Evolutionary conservation across 2,329 filamentous ascomycete species (phyloP), one percentile per base, ranked within the genome.

Genomic region (Arthroderma sp.): DNA sequence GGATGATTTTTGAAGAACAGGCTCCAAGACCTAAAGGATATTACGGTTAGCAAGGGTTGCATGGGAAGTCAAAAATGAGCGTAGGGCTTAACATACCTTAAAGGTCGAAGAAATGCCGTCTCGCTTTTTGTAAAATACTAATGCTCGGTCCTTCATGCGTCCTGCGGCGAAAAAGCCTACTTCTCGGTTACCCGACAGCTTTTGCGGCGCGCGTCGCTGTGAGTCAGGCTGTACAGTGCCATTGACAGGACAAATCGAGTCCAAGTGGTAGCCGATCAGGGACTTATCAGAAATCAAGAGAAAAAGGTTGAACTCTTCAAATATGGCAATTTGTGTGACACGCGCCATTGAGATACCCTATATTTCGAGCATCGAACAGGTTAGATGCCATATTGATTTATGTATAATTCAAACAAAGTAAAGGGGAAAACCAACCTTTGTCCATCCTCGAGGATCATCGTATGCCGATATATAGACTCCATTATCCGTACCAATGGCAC

Each of bases 91-190:
- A 62, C 63, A 54, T 64, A 74, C 74, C 68, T 82, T 97, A 80
- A 98, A 61, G 97, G 87, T 95, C 23, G 89, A 96, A 65, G 91
- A 88, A 60, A 96, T 79, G 28, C 86, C 86, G 69, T 97, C 93
- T 61, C 89, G 88, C 70, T 94, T 94, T 75, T 97, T 97, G 80
- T 97, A 98, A 71, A 98, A 91, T 28, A 98, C 84, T 6, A 98
- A 77, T 63, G 87, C 91, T 6, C 93, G 83, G 60, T 98, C 93
- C 77, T 98, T 98, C 91, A 98, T 96, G 59, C 87, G 84, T 8
- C 91, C 93, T 1, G 90, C 93, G 15, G 90, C 88, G 70, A 98
- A 98, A 77, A 97, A 98, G 13, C 91, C 88, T 19, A 98, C 91
- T 67, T 98, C 93, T 68, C 93, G 88, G 62, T 86, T 87, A 28